A percentile compares a stretch with the other conserved stretches of the same genome.
phyloP scores from a whole-genome alignment of 2,329 filamentous ascomycete genomes.

The Plenodomus lindquistii region DNA sequence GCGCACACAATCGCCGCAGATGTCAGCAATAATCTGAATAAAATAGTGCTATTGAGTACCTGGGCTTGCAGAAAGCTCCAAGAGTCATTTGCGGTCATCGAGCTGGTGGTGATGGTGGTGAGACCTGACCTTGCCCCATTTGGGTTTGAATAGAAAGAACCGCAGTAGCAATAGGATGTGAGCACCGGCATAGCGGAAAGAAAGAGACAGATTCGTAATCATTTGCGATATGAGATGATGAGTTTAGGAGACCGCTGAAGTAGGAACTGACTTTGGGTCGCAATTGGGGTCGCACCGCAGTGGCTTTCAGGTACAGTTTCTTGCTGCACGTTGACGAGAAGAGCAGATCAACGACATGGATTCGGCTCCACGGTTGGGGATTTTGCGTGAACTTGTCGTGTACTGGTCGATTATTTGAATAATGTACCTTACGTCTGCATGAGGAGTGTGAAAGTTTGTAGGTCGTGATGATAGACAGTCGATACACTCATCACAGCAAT shows the following conservation, averaged over 20 bases:
- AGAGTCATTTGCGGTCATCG: slow-evolving; percentile 4
- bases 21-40: slow-evolving; percentile 6
- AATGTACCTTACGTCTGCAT: too few relatives aligned
- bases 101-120: slow-evolving; percentile 14
- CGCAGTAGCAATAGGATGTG: slow-evolving; percentile 9
- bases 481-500: too few relatives aligned
- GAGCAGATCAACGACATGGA: too few relatives aligned
- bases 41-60: slow-evolving; percentile 6
- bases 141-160: slow-evolving; percentile 40
- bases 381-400: too few relatives aligned
- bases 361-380: too few relatives aligned
- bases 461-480: too few relatives aligned
- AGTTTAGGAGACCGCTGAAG: background rate
- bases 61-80: background rate
- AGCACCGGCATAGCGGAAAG: slow-evolving; percentile 11
- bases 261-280: background rate
- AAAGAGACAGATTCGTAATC: slow-evolving; percentile 18
- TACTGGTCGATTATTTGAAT: too few relatives aligned
- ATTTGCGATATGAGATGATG: background rate
- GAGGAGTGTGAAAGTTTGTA: too few relatives aligned
- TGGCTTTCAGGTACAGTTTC: too few relatives aligned
- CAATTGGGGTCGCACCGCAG: background rate
- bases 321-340: too few relatives aligned
- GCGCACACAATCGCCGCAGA: slow-evolving; percentile 3
- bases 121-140: slow-evolving; percentile 28